Evolutionary conservation across 2,329 filamentous ascomycete species (phyloP).

Genomic region (Sporothrix schenckii): DNA sequence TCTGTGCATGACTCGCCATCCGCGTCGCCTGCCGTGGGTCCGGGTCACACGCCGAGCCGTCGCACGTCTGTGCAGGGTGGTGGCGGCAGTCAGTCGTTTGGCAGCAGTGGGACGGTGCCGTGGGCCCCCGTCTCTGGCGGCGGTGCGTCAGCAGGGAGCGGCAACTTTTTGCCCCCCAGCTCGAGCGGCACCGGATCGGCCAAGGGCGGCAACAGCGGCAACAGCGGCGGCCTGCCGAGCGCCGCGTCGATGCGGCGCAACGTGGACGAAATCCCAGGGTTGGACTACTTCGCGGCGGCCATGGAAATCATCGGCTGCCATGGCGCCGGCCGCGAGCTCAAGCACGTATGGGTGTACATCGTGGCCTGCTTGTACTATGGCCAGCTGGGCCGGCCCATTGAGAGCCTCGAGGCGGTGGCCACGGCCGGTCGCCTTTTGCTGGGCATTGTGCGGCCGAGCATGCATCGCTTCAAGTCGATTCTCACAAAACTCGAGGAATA

Average conservation of each 20-base stretch:
- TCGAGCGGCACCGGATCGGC: constrained; percentile 8
- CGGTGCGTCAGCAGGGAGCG: too few relatives aligned
- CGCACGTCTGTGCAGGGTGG: constrained; percentile 56
- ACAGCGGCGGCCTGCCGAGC: not conserved
- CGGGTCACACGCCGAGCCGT: constrained; percentile 52
- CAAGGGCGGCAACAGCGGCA: not conserved
- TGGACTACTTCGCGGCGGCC: constrained; percentile 87
- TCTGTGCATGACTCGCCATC: constrained; percentile 61
- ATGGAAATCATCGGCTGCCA: constrained; percentile 84
- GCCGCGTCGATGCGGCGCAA: constrained; percentile 53
- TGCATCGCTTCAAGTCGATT: constrained; percentile 37
- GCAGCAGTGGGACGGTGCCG: not conserved
- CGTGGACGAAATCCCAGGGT: constrained; percentile 81
- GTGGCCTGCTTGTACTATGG: constrained; percentile 87
- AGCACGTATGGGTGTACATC: constrained; percentile 81
- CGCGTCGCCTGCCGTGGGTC: constrained; percentile 47
- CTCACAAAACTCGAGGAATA: constrained; percentile 50
- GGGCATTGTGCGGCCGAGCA: constrained; percentile 74
- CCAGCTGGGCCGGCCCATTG: constrained; percentile 81
- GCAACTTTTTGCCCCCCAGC: not conserved
- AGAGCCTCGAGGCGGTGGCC: constrained; percentile 71
- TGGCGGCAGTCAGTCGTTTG: not conserved
- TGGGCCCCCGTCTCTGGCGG: constrained; percentile 1
- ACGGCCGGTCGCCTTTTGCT: constrained; percentile 62
- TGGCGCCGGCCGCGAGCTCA: constrained; percentile 74